Conservation (phyloP, 2,329 filamentous ascomycete species). For the Botrytis tulipae region DNA sequence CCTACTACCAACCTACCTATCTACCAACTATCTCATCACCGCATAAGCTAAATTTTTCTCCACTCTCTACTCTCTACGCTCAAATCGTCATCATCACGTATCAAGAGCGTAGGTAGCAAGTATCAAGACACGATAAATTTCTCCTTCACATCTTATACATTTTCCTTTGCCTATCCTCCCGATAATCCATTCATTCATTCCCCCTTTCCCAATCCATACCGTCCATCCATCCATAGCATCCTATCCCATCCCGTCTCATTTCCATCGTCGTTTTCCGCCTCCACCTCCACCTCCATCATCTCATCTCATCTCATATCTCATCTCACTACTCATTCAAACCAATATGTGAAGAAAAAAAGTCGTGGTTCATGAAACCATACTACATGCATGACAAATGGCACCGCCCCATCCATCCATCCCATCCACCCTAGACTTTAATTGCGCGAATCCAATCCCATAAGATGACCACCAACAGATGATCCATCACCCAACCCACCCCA, state of each 20-base stretch:
- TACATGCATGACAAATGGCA: constrained; percentile 2
- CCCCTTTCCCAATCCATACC: not conserved
- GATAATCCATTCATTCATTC: not conserved
- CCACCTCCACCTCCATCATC: not conserved
- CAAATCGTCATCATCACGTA: not conserved
- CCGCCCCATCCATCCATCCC: not conserved
- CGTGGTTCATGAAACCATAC: constrained; percentile 5
- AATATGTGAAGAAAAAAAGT: not conserved
- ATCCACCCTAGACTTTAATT: not conserved
- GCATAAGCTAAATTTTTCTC: not conserved
- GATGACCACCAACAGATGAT: not conserved
- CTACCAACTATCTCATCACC: not conserved
- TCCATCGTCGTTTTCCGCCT: not conserved
- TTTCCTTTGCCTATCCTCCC: not conserved
- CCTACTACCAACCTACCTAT: not conserved
- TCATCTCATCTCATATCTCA: not conserved
- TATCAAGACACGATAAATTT: not conserved
- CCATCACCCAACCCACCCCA: not conserved
- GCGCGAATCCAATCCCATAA: not conserved
- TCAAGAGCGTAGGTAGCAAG: not conserved
- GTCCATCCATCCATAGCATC: not conserved
- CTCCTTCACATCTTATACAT: not conserved
- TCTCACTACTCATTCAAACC: constrained; percentile 9
- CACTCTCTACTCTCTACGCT: not conserved
- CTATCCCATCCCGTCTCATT: not conserved